Conservation (phyloP, 106 monocot species). For the Allium sativum region DNA sequence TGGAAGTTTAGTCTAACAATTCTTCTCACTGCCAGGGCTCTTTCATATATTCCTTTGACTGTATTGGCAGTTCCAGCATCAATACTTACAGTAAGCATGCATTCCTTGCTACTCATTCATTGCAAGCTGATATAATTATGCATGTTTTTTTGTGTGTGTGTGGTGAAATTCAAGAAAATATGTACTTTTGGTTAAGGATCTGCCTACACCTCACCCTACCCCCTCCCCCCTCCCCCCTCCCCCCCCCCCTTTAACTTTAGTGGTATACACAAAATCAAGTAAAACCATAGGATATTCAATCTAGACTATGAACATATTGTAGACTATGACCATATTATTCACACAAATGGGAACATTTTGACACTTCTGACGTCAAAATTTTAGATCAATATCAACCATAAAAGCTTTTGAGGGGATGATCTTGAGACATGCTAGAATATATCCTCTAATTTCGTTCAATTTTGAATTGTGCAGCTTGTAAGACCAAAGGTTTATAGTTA, state of each 20-base stretch:
- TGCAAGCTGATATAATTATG: background rate
- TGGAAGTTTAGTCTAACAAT: background rate
- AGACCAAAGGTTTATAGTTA: too few relatives aligned
- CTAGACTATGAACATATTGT: too few relatives aligned
- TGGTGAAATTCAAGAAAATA: background rate
- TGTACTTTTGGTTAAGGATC: background rate
- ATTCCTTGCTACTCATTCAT: constrained; percentile 3
- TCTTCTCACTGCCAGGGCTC: constrained; percentile 43
- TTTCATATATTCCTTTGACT: constrained; percentile 89
- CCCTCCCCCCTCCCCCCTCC: background rate
- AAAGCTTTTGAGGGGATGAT: too few relatives aligned
- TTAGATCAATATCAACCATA: too few relatives aligned
- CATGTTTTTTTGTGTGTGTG: background rate
- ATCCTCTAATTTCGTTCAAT: too few relatives aligned
- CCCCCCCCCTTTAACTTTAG: background rate
- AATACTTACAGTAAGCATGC: constrained; percentile 72
- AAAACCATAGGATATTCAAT: too few relatives aligned
- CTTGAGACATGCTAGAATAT: too few relatives aligned
- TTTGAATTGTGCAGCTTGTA: too few relatives aligned
- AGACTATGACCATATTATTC: too few relatives aligned
- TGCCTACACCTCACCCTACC: background rate
- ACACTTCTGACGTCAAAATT: too few relatives aligned
- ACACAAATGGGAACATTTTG: too few relatives aligned
- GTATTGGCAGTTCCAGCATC: constrained; percentile 96
- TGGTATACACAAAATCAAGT: background rate